phyloP scores from a whole-genome alignment of 805 yeast species.

The Citeromyces matritensis region DNA sequence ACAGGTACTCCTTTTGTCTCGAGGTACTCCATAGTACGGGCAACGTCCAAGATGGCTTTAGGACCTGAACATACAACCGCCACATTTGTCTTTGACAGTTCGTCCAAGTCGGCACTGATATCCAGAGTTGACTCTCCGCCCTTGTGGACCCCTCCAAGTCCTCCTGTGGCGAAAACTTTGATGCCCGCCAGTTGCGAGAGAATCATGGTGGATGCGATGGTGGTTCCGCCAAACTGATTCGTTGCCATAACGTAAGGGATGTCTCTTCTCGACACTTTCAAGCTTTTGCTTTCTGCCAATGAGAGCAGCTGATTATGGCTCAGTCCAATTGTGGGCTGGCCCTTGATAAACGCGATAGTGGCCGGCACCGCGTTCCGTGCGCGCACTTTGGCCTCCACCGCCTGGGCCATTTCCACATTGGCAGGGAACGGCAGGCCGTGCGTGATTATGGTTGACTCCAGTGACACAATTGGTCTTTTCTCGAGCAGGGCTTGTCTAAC shows the following conservation, averaged over 20 bases:
- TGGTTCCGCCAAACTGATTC: slow-evolving; percentile 68
- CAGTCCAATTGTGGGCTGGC: slow-evolving; percentile 61
- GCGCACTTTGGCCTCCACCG: slow-evolving; percentile 51
- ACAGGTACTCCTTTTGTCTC: slow-evolving; percentile 90
- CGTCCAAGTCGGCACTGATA: slow-evolving; percentile 78
- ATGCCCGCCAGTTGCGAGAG: slow-evolving; percentile 64
- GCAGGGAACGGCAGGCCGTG: slow-evolving; percentile 82
- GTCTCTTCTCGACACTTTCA: slow-evolving; percentile 70
- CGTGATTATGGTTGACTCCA: slow-evolving; percentile 79
- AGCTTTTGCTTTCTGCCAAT: slow-evolving; percentile 22
- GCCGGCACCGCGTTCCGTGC: slow-evolving; percentile 66
- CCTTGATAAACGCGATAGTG: slow-evolving; percentile 65
- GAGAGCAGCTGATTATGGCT: slow-evolving; percentile 25
- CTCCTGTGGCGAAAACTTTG: slow-evolving; percentile 83
- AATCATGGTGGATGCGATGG: slow-evolving; percentile 83
- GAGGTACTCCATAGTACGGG: slow-evolving; percentile 67
- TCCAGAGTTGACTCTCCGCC: slow-evolving; percentile 68
- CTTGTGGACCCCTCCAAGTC: slow-evolving; percentile 83
- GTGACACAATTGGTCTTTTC: slow-evolving; percentile 57
- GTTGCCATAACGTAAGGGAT: slow-evolving; percentile 56
- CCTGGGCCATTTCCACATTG: slow-evolving; percentile 56
- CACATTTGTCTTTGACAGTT: slow-evolving; percentile 68
- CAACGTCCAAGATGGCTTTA: slow-evolving; percentile 70
- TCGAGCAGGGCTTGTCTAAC: slow-evolving; percentile 44
- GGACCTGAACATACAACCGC: slow-evolving; percentile 93